Evolutionary conservation across 2,329 filamentous ascomycete species (phyloP), one percentile per base, ranked within the genome.

Genomic region (Cyclaneusma minus): DNA sequence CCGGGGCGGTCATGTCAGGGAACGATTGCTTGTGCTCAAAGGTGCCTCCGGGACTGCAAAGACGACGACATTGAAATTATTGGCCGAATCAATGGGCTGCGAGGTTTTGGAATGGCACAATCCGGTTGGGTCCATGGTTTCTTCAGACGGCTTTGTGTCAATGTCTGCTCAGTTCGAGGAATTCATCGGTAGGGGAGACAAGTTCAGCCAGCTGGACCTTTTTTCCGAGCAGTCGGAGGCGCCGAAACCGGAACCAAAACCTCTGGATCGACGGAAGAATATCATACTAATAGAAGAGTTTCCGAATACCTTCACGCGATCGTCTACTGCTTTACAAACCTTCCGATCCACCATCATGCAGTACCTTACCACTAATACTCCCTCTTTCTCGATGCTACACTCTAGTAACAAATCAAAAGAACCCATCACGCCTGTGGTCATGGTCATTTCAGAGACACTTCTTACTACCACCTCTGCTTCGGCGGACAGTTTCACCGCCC

Each of bases 31-130:
- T 30, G 62, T 98, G 15, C 59, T 98, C 22, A 93, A 91, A 50
- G 89, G 89, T 7, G 73, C 84, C 17, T 85, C 89, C 21, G 89
- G 89, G 12, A 80, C 81, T 17, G 89, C 83, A 16, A 98, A 98
- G 54, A 95, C 89, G 1, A 84, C 83, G 1, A 92, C 87, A 0
- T 45, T 95, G 27, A 67, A 68, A 7, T 56, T 93, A 13, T 62
- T 98, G 18, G 77, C 85, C 4, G 70, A 70, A 35, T 69, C 78
- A n/a, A 58, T 95, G 56, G 67, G 64, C 2, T 74, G 78, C 32
- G 69, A 85, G 35, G 55, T 95, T 16, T 56, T 89, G 16, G 84
- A 95, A 50, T 98, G 89, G 89, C 79, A 72, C 45, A 94, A 92
- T 45, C 84, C 87, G 1, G 61, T 67, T 1, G 68, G 64, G 1